Conservation (phyloP, 2,329 filamentous ascomycete species). For the Ophiocordyceps camponoti-rufipedis region DNA sequence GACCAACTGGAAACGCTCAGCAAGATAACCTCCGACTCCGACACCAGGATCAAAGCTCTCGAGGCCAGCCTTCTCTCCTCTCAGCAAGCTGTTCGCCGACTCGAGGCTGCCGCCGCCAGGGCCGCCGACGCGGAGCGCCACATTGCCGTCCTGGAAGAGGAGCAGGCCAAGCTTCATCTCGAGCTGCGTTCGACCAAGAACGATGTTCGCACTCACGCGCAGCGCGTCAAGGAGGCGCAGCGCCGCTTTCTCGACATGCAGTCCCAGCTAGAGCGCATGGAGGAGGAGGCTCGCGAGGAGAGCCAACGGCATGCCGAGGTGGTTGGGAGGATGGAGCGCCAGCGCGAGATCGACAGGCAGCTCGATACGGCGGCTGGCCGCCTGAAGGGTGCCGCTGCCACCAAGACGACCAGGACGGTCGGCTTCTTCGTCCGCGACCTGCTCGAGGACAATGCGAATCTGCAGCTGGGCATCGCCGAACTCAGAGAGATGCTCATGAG, state of each 20-base stretch:
- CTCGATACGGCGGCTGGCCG: slow-evolving; percentile 62
- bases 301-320: slow-evolving; percentile 67
- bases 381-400: slow-evolving; percentile 63
- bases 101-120: slow-evolving; percentile 55
- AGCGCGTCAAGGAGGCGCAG: slow-evolving; percentile 76
- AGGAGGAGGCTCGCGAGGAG: slow-evolving; percentile 66
- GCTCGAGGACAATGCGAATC: slow-evolving; percentile 81
- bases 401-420: slow-evolving; percentile 57
- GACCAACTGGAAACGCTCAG: slow-evolving; percentile 78
- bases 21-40: slow-evolving; percentile 58
- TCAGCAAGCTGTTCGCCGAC: slow-evolving; percentile 55
- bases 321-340: slow-evolving; percentile 64
- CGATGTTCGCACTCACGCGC: slow-evolving; percentile 60
- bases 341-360: slow-evolving; percentile 67
- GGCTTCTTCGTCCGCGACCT: slow-evolving; percentile 93
- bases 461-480: slow-evolving; percentile 84
- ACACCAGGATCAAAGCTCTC: slow-evolving; percentile 59
- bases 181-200: slow-evolving; percentile 49
- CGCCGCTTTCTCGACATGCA: slow-evolving; percentile 60
- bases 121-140: slow-evolving; percentile 69
- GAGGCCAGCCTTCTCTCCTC: slow-evolving; percentile 61
- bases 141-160: slow-evolving; percentile 59
- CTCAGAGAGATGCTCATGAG: slow-evolving; percentile 75
- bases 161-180: slow-evolving; percentile 56
- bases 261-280: slow-evolving; percentile 76